Evolutionary conservation across 2,329 filamentous ascomycete genomes (phyloP).

Genomic region (Ceratocystis smalleyi): DNA sequence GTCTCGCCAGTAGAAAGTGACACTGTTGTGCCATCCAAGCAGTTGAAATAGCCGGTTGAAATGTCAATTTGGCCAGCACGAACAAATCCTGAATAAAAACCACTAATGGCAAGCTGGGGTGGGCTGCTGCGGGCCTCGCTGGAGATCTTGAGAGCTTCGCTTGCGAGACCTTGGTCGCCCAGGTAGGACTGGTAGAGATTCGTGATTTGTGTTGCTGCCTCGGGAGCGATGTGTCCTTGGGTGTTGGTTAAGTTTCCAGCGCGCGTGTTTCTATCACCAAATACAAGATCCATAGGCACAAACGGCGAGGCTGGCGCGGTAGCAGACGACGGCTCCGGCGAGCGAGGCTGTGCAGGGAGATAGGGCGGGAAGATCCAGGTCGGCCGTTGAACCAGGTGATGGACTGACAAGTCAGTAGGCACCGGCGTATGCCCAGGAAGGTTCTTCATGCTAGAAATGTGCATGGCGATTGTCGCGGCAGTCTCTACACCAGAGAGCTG

Average conservation of each 20-base stretch:
- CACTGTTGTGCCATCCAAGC: conserved; percentile 26
- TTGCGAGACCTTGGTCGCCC: conserved; percentile 34
- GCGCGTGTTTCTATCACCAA: conserved; percentile 53
- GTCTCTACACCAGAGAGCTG: conserved; percentile 74
- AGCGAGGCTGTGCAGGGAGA: conserved; percentile 28
- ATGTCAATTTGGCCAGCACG: conserved; percentile 44
- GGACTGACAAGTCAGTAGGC: conserved; percentile 40
- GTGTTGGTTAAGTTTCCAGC: conserved; percentile 39
- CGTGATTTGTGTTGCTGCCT: conserved; percentile 34
- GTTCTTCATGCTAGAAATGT: conserved; percentile 49
- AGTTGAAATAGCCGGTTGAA: conserved; percentile 30
- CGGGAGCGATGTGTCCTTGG: conserved; percentile 43
- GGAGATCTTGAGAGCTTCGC: conserved; percentile 24
- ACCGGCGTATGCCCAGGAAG: conserved; percentile 28
- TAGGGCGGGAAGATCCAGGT: conserved; percentile 55
- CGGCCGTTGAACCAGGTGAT: conserved; percentile 54
- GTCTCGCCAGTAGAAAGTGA: conserved; percentile 22
- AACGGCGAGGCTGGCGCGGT: conserved; percentile 31
- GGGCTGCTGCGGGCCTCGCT: conserved; percentile 33
- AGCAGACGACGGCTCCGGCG: background rate
- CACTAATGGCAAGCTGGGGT: conserved; percentile 52
- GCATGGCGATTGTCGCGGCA: conserved; percentile 53
- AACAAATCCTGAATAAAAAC: conserved; percentile 60
- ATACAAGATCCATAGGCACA: conserved; percentile 54
- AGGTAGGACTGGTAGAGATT: conserved; percentile 24